These are phyloP conservation scores for Ophiostoma perfectum DNA, from an alignment of 2,329 filamentous ascomycete species.

Conservation along the genomic window DNA sequence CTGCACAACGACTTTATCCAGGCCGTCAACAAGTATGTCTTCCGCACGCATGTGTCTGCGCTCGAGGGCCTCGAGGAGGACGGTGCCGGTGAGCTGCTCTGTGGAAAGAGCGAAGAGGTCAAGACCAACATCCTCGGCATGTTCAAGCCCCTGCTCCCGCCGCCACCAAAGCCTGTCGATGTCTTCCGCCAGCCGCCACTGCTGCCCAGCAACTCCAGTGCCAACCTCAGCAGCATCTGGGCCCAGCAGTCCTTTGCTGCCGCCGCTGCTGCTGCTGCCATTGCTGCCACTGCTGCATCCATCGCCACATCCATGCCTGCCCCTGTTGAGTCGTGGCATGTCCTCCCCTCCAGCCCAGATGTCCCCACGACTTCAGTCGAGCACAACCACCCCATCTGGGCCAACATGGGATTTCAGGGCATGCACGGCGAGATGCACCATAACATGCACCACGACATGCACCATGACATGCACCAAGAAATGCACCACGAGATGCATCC, in stretches of 20 bases:
- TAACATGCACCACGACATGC: slow-evolving; percentile 60
- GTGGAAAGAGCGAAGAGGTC: slow-evolving; percentile 87
- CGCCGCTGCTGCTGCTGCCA: slow-evolving; percentile 46
- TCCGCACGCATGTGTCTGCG: slow-evolving; percentile 78
- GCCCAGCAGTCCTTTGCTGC: slow-evolving; percentile 51
- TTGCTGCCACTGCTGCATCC: slow-evolving; percentile 19
- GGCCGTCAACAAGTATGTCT: slow-evolving; percentile 95
- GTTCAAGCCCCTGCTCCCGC: slow-evolving; percentile 80
- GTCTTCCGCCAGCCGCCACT: slow-evolving; percentile 80
- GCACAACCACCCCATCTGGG: slow-evolving; percentile 66
- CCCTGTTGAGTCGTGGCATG: slow-evolving; percentile 81
- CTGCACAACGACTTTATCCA: slow-evolving; percentile 95
- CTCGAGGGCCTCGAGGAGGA: slow-evolving; percentile 96
- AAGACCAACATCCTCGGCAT: slow-evolving; percentile 79
- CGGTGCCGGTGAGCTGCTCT: slow-evolving; percentile 85
- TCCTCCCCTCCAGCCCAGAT: slow-evolving; percentile 81
- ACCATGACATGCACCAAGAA: slow-evolving; percentile 2
- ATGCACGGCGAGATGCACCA: slow-evolving; percentile 50
- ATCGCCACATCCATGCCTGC: slow-evolving; percentile 35
- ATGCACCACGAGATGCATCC: slow-evolving; percentile 3
- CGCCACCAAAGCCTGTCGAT: slow-evolving; percentile 83
- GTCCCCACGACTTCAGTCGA: slow-evolving; percentile 62
- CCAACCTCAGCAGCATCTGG: slow-evolving; percentile 70
- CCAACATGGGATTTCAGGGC: slow-evolving; percentile 52
- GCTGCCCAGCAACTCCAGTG: slow-evolving; percentile 72